Percentiles rank a stretch among this genome's conserved stretches.
These are phyloP conservation scores for Collybiopsis confluens DNA, from an alignment of 768 basidiomycete species.

Conservation along the genomic window DNA sequence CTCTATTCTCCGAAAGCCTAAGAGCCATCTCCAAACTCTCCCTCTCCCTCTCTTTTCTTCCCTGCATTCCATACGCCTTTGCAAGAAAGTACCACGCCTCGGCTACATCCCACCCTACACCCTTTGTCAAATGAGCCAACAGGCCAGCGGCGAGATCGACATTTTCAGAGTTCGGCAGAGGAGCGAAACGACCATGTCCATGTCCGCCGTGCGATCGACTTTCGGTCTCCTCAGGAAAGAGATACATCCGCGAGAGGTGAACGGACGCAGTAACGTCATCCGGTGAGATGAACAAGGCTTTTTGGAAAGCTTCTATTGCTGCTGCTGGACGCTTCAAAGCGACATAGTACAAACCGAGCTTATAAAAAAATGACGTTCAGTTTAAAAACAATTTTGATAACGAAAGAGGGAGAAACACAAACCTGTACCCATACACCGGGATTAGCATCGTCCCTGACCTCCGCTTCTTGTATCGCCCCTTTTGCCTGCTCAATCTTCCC, in stretches of 20 bases:
- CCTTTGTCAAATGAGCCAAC: slow-evolving; percentile 71
- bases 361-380: too few species aligned
- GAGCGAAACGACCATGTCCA: slow-evolving; percentile 12
- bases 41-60: slow-evolving; percentile 62
- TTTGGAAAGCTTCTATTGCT: slow-evolving; percentile 76
- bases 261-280: slow-evolving; percentile 76
- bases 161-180: slow-evolving; percentile 27
- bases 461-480: slow-evolving; percentile 93
- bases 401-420: too few species aligned
- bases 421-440: slow-evolving; percentile 96
- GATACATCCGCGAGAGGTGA: slow-evolving; percentile 73
- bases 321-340: slow-evolving; percentile 53
- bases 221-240: slow-evolving; percentile 33
- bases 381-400: too few species aligned
- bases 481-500: slow-evolving; percentile 88
- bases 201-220: too few species aligned
- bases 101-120: slow-evolving; percentile 83
- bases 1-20: slow-evolving; percentile 53
- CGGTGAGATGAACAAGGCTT: slow-evolving; percentile 83
- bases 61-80: slow-evolving; percentile 74
- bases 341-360: slow-evolving; percentile 75
- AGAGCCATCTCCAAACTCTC: slow-evolving; percentile 75
- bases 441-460: slow-evolving; percentile 81
- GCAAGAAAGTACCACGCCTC: slow-evolving; percentile 95
- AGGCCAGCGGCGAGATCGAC: slow-evolving; percentile 82